Evolutionary conservation across 148 eudicot species (phyloP).

Genomic region (Rhododendron ovatum): DNA sequence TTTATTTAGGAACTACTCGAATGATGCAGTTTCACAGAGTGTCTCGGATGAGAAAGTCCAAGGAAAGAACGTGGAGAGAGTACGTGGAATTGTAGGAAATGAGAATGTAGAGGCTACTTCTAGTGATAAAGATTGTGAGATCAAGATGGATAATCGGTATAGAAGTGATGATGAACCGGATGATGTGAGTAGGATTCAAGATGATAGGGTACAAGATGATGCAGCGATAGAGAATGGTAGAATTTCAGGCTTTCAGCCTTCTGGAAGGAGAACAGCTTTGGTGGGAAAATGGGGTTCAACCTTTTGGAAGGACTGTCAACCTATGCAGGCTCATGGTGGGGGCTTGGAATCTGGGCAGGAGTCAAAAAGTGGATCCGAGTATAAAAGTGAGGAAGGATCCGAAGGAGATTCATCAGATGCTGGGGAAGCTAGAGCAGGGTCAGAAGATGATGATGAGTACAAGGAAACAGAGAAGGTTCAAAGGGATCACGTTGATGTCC

Average conservation of each 20-base stretch:
- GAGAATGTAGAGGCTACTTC: slow-evolving; percentile 47
- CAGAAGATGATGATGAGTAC: slow-evolving; percentile 40
- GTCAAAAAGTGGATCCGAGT: slow-evolving; percentile 73
- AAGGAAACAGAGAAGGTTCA: slow-evolving; percentile 45
- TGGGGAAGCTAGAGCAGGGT: slow-evolving; percentile 40
- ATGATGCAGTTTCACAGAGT: slow-evolving; percentile 39
- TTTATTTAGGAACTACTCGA: slow-evolving; percentile 53
- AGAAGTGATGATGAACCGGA: slow-evolving; percentile 40
- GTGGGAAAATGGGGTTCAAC: slow-evolving; percentile 75
- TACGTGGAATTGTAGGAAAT: slow-evolving; percentile 36
- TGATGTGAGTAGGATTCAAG: slow-evolving; percentile 23
- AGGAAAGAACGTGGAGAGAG: slow-evolving; percentile 36
- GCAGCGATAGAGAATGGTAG: slow-evolving; percentile 29
- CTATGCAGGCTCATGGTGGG: slow-evolving; percentile 24
- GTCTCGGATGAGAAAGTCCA: slow-evolving; percentile 45
- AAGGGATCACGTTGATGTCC: slow-evolving; percentile 26
- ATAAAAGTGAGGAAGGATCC: slow-evolving; percentile 58
- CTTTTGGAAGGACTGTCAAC: slow-evolving; percentile 71
- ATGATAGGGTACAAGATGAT: slow-evolving; percentile 19
- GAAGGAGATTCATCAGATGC: slow-evolving; percentile 56
- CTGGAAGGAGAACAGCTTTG: slow-evolving; percentile 38
- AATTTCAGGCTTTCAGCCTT: slow-evolving; percentile 34
- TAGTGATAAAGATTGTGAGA: slow-evolving; percentile 45
- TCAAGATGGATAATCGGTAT: slow-evolving; percentile 39
- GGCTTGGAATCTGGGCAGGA: slow-evolving; percentile 59